These are phyloP conservation scores for Luffa aegyptiaca DNA, from an alignment of 306 rosid genomes.

Conservation along the genomic window DNA sequence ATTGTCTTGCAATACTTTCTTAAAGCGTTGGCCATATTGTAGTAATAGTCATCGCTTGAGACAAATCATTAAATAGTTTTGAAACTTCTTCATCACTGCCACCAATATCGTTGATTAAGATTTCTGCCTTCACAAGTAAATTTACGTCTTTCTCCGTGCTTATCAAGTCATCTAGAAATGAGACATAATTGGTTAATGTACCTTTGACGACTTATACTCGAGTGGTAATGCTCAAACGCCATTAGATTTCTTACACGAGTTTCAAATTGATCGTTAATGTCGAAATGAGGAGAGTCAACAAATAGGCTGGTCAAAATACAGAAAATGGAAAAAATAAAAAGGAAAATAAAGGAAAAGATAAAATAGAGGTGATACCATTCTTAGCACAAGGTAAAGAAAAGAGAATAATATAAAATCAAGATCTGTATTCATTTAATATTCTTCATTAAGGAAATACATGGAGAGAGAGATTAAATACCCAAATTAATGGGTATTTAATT, in stretches of 20 bases:
- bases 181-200: not conserved
- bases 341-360: no score
- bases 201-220: not conserved
- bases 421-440: no score
- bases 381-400: no score
- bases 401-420: no score
- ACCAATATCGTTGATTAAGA: not conserved
- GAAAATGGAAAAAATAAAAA: no score
- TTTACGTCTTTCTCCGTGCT: not conserved
- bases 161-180: not conserved
- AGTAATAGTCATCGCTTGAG: not conserved
- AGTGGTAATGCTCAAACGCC: constrained; percentile 16
- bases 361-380: no score
- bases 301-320: no score
- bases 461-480: no score
- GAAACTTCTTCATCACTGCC: not conserved
- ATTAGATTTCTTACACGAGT: constrained; percentile 1
- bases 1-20: not conserved
- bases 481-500: no score
- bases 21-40: not conserved
- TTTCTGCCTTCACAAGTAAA: not conserved
- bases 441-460: no score
- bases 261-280: not conserved
- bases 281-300: constrained; percentile 18
- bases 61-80: not conserved